Evolutionary conservation across 345 rosid genomes (phyloP), one percentile per base, ranked within the genome.

Genomic region (Crucihimalaya himalaica): DNA sequence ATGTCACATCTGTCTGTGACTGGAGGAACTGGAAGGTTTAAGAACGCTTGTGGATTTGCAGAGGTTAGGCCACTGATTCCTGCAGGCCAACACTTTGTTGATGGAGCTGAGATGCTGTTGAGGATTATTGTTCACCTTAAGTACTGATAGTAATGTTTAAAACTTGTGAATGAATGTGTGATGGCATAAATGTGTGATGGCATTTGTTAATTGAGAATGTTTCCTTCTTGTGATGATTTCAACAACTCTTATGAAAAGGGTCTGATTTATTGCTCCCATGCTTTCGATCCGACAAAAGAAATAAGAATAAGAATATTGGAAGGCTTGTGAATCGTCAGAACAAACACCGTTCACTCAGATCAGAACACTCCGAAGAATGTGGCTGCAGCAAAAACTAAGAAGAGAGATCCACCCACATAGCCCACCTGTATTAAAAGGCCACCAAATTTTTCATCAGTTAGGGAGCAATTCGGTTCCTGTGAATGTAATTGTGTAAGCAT

Each of bases 361-460:
- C 60, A 95, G 89, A 92, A 92, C 56, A 86, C 89, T 77, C 99
- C 97, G 6, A 88, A 86, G 75, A 89, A 87, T 60, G 99, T 92
- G 13, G 99, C 97, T 16, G 83, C 87, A 2, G 96, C 96, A 69
- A 95, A 95, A 73, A 88, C 81, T 37, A 95, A 85, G 83, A 95
- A 95, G 80, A 92, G 78, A 53, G 71, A 88, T 78, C 99, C 99
- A 37, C 97, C 97, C 46, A 83, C 16, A 73, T 90, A 95, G 66
- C 97, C 99, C 70, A 95, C 97, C 97, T 95, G 89, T 62, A 73
- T 40, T 39, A 78, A 84, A 77, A 68, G 28, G 16, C 5, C 63
- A 32, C 19, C 47, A 62, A 51, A n/a, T n/a, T 45, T 45, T 21
- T 16, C 63, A 51, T 70, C 37, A 78, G 70, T 71, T 34, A 61